These are phyloP conservation scores for Penicillium sp. DNA, from an alignment of 2,329 filamentous ascomycete genomes.

Conservation along the genomic window DNA sequence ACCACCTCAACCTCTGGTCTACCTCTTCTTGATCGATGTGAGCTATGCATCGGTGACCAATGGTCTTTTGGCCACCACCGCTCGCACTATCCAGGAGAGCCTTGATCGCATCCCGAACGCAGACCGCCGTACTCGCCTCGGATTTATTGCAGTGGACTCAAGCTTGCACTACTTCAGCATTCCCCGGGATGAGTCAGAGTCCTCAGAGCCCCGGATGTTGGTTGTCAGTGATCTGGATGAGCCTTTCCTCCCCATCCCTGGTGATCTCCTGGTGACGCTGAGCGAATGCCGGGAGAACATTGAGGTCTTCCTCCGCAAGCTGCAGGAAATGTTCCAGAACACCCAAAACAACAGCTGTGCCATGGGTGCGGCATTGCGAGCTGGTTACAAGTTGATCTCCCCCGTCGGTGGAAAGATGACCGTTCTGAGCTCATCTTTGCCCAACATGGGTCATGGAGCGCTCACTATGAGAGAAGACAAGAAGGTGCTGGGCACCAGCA, in stretches of 20 bases:
- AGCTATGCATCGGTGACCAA: slow-evolving; percentile 87
- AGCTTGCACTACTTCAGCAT: slow-evolving; percentile 96
- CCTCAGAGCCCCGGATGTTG: slow-evolving; percentile 82
- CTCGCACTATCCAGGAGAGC: slow-evolving; percentile 90
- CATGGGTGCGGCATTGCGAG: slow-evolving; percentile 89
- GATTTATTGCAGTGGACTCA: slow-evolving; percentile 93
- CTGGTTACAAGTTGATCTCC: slow-evolving; percentile 93
- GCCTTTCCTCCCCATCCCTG: slow-evolving; percentile 91
- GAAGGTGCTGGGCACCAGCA: slow-evolving; percentile 89
- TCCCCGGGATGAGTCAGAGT: slow-evolving; percentile 82
- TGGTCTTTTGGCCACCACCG: slow-evolving; percentile 86
- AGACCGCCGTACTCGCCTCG: slow-evolving; percentile 84
- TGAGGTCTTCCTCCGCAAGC: slow-evolving; percentile 83
- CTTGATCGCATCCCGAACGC: slow-evolving; percentile 98
- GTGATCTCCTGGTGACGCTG: slow-evolving; percentile 85
- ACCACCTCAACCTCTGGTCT: slow-evolving; percentile 90
- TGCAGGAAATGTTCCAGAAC: slow-evolving; percentile 95
- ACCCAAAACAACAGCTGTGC: slow-evolving; percentile 87
- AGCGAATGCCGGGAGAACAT: slow-evolving; percentile 87
- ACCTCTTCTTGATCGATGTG: slow-evolving; percentile 92
- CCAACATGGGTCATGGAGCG: slow-evolving; percentile 85
- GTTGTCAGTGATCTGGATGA: slow-evolving; percentile 95
- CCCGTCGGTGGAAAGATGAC: slow-evolving; percentile 93
- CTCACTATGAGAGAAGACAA: slow-evolving; percentile 95
- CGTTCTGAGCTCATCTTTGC: slow-evolving; percentile 83